A percentile compares a stretch with the other conserved stretches of the same genome.
phyloP scores from a whole-genome alignment of 164 flowering plant species.

The Liriodendron chinense region DNA sequence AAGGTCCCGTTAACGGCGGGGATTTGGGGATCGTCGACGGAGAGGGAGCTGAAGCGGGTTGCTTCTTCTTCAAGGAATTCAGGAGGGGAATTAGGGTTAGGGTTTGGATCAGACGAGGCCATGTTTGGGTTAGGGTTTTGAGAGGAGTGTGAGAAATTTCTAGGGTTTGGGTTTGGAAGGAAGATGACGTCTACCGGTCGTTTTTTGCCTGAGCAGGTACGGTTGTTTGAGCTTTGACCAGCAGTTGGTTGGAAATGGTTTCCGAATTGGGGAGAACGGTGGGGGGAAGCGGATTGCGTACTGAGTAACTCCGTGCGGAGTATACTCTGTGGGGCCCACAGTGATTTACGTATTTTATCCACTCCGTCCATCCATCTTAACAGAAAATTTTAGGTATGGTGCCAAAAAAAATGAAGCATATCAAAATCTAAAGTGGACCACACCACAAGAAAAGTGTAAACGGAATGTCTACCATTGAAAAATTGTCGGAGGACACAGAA shows the following conservation, averaged over 20 bases:
- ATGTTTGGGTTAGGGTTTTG: not conserved
- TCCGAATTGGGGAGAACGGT: no score
- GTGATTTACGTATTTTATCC: no score
- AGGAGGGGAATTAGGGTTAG: conserved; percentile 14
- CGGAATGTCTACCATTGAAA: no score
- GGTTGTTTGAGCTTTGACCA: not conserved
- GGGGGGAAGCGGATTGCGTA: not conserved
- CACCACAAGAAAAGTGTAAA: no score
- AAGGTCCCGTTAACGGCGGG: not conserved
- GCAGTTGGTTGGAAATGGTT: not conserved
- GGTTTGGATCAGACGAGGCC: conserved; percentile 24
- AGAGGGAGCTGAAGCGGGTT: conserved; percentile 25
- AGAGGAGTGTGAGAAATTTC: not conserved
- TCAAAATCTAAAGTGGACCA: no score
- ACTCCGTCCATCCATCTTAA: no score
- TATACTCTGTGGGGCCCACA: no score
- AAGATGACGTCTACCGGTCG: not conserved
- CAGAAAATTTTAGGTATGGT: no score
- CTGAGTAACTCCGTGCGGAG: no score
- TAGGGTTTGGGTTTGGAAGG: not conserved
- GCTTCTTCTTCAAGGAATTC: conserved; percentile 21
- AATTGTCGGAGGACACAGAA: no score
- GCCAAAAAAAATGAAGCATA: no score
- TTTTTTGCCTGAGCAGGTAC: not conserved
- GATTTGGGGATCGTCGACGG: conserved; percentile 6